phyloP scores from a whole-genome alignment of 805 yeast species.

The Candida sanyiensis region DNA sequence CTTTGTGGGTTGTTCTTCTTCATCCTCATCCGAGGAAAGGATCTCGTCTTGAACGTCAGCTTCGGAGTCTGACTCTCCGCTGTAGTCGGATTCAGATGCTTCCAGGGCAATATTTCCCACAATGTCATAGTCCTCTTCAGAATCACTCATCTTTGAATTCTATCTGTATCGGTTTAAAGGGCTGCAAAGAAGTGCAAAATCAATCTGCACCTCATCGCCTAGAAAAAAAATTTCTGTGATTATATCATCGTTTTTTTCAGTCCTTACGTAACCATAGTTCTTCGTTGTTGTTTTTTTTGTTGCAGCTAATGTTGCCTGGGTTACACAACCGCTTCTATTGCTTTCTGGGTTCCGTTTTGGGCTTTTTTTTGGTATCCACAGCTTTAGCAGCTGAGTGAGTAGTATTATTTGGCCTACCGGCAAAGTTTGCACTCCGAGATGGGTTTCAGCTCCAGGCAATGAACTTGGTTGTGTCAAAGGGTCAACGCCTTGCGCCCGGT shows the following conservation, averaged over 20 bases:
- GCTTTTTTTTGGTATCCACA: too few species aligned
- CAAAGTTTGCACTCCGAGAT: too few species aligned
- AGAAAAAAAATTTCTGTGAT: not conserved
- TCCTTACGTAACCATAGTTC: not conserved
- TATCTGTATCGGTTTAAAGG: too few species aligned
- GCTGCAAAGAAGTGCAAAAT: not conserved
- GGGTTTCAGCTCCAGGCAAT: too few species aligned
- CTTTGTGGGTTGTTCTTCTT: constrained; percentile 26
- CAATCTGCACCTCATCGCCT: constrained; percentile 6
- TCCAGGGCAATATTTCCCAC: constrained; percentile 52
- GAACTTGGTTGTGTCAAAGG: too few species aligned
- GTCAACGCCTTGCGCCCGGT: too few species aligned
- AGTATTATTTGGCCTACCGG: too few species aligned
- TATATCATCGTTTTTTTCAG: not conserved
- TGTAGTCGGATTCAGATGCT: constrained; percentile 33
- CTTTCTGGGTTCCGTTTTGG: too few species aligned
- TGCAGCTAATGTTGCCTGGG: too few species aligned
- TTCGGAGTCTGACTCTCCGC: constrained; percentile 27
- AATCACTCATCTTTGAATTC: constrained; percentile 21
- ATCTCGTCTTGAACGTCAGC: constrained; percentile 50
- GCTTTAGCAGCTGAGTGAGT: too few species aligned
- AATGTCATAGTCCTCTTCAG: constrained; percentile 53
- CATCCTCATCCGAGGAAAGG: constrained; percentile 42
- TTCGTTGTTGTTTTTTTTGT: too few species aligned
- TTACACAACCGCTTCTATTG: too few species aligned